Base-by-base conservation (phyloP, 139 green algal genomes). In the Zygnema circumcarinatum region DNA sequence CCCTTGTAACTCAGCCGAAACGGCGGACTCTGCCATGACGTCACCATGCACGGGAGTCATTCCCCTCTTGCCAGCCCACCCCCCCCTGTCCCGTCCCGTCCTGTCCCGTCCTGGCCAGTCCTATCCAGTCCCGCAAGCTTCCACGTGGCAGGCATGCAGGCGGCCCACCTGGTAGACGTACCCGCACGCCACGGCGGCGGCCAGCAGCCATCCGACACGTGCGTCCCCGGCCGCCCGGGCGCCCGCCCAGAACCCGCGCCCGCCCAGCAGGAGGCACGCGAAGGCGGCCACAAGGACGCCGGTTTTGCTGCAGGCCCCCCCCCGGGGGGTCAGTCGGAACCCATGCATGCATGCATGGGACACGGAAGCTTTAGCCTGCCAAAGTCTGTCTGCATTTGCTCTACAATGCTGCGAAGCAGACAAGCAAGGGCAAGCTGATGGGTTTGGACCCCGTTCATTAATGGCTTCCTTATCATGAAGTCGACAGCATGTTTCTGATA, bases 1-100 rank as follows among this genome's bases (percentile, higher is more conserved):
- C 97, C 97, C 89, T 97, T 96, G 92, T 99, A 99, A 74, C 94
- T 97, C 80, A 98, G 80, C 72, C 96, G 93, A 92, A 99, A 99
- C 1, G 97, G 97, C 11, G 97, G 97, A 1, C 96, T 84, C 82
- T 93, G 87, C 20, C n/a, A n/a, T n/a, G n/a, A n/a, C n/a, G n/a
- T n/a, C n/a, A n/a, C n/a, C n/a, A 72, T 22, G 38, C 11, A 86
- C 25, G 21, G 35, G 32, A 75, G 11, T 72, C n/a, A n/a, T n/a
- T n/a, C n/a, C n/a, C n/a, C n/a, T n/a, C n/a, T n/a, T n/a, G n/a
- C n/a, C n/a, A n/a, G n/a, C n/a, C n/a, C n/a, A n/a, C n/a, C n/a
- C n/a, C n/a, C n/a, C n/a, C n/a, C n/a, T n/a, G n/a, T n/a, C n/a
- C n/a, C n/a, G n/a, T n/a, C n/a, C n/a, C n/a, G n/a, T n/a, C n/a